Conservation (phyloP, 108 stramenopile species). For the Cyclotella sp. region DNA sequence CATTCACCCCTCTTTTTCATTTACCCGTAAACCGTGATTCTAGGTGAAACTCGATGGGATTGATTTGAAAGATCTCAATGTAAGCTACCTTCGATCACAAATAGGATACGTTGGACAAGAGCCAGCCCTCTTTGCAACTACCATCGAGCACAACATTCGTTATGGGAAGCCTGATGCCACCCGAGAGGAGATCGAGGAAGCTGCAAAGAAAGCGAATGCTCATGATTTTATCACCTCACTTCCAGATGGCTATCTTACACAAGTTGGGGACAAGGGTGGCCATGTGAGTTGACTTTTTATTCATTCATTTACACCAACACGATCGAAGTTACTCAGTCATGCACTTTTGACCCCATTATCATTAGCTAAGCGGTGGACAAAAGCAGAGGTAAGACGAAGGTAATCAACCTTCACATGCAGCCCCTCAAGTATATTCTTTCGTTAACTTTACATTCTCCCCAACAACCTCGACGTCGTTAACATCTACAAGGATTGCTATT, state of each 20-base stretch:
- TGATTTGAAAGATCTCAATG: slow-evolving; percentile 85
- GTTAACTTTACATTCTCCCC: no score
- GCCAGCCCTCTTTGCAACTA: slow-evolving; percentile 90
- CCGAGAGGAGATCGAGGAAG: slow-evolving; percentile 76
- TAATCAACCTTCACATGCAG: no score
- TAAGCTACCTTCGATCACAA: slow-evolving; percentile 70
- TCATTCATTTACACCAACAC: no score
- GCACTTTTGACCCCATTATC: no score
- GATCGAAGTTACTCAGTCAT: no score
- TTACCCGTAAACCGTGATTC: background rate
- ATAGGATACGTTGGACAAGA: slow-evolving; percentile 96
- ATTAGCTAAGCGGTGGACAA: slow-evolving; percentile 90
- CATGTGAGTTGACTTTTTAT: background rate
- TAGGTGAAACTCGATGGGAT: slow-evolving; percentile 75
- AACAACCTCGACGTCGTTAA: no score
- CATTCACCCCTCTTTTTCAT: background rate
- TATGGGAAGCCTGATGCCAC: slow-evolving; percentile 79
- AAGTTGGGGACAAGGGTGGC: slow-evolving; percentile 79
- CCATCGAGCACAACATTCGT: slow-evolving; percentile 89
- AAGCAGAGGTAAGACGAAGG: slow-evolving; percentile 59
- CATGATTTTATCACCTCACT: slow-evolving; percentile 83
- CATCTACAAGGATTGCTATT: slow-evolving; percentile 88
- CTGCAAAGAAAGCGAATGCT: slow-evolving; percentile 90
- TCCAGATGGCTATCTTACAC: slow-evolving; percentile 83
- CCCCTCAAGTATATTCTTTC: no score